A percentile compares a stretch with the other conserved stretches of the same genome.
Conservation (phyloP, 2,329 filamentous ascomycete genomes). For the Ilyonectria mors-panacis region DNA sequence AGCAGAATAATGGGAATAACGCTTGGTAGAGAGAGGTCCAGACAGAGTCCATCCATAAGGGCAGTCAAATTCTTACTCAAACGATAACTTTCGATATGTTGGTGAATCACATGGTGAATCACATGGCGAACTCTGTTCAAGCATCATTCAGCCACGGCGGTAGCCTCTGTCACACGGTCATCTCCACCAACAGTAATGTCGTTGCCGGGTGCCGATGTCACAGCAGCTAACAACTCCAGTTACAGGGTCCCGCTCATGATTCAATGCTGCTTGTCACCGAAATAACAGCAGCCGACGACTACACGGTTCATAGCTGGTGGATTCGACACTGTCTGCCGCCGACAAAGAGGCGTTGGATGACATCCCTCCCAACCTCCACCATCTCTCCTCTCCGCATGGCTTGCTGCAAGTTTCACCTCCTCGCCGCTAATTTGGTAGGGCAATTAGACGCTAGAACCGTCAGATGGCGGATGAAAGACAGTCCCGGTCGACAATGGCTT, state of each 20-base stretch:
- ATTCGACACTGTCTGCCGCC: neutral
- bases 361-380: neutral
- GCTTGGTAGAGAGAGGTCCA: too few relatives aligned
- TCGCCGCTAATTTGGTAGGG: neutral
- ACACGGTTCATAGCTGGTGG: neutral
- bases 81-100: too few relatives aligned
- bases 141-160: too few relatives aligned
- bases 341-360: neutral
- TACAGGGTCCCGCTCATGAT: too few relatives aligned
- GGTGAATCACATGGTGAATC: too few relatives aligned
- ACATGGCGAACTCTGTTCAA: too few relatives aligned
- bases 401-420: constrained; percentile 1
- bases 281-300: neutral
- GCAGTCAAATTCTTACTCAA: too few relatives aligned
- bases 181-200: neutral
- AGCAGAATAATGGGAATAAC: too few relatives aligned
- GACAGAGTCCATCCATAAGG: too few relatives aligned
- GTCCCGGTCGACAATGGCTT: constrained; percentile 1
- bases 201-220: neutral
- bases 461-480: neutral
- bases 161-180: too few relatives aligned
- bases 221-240: neutral
- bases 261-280: neutral
- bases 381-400: neutral
- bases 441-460: too few relatives aligned